Evolutionary conservation across 2,329 filamentous ascomycete genomes (phyloP).

Genomic region (Hymenoscyphus fructigenus): DNA sequence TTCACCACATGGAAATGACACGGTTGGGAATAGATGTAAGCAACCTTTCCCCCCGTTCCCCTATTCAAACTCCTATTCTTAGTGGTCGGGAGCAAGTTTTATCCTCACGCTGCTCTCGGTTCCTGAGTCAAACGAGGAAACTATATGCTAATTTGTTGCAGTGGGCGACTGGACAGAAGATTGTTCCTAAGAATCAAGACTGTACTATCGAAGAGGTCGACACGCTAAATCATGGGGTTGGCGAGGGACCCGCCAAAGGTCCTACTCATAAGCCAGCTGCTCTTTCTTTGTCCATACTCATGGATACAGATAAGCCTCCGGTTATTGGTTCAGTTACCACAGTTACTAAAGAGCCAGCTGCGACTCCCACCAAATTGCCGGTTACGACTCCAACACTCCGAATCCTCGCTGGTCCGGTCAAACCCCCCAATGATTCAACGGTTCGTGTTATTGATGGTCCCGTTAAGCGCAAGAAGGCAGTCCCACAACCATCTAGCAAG

Average conservation of each 20-base stretch:
- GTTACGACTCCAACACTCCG: constrained; percentile 9
- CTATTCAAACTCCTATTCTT: no score
- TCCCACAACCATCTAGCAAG: neutral
- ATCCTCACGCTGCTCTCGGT: no score
- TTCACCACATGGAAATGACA: constrained; percentile 23
- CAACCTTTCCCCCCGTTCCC: no score
- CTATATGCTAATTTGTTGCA: no score
- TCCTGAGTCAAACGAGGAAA: no score
- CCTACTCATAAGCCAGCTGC: neutral
- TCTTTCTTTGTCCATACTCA: neutral
- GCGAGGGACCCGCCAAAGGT: neutral
- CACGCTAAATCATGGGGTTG: neutral
- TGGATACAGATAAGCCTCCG: neutral
- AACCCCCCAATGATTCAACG: neutral
- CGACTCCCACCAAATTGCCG: neutral
- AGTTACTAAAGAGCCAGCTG: neutral
- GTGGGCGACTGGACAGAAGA: constrained; percentile 35
- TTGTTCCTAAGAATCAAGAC: neutral
- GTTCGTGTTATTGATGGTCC: neutral
- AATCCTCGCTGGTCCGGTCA: constrained; percentile 2
- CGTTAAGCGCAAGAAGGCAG: neutral
- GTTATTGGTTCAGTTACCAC: neutral
- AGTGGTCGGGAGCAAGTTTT: no score
- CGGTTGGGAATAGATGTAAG: constrained; percentile 25
- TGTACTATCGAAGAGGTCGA: neutral